phyloP scores from a whole-genome alignment of 2,329 filamentous ascomycete species.

The Colletotrichum paranaense region DNA sequence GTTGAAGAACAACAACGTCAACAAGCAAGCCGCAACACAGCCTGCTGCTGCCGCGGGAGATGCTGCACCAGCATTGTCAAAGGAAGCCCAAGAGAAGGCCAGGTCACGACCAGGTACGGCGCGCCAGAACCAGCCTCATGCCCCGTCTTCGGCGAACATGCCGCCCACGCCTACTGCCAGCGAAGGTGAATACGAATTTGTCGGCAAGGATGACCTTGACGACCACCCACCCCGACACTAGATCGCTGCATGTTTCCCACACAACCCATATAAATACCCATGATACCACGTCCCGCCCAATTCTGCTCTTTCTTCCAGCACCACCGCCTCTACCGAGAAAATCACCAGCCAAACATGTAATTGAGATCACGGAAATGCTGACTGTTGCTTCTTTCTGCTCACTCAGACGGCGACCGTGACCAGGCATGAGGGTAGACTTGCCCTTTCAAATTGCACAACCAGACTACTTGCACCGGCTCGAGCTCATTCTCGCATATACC shows the following conservation, averaged over 20 bases:
- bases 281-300: constrained; percentile 15
- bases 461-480: constrained; percentile 19
- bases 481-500: constrained; percentile 30
- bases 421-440: constrained; percentile 39
- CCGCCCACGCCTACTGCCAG: constrained; percentile 70
- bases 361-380: constrained; percentile 32
- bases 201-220: constrained; percentile 39
- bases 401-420: constrained; percentile 51
- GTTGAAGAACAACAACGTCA: constrained; percentile 58
- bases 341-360: constrained; percentile 7
- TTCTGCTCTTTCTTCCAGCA: background rate
- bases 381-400: constrained; percentile 31
- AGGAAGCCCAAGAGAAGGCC: constrained; percentile 48
- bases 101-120: constrained; percentile 66
- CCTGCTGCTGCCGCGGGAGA: constrained; percentile 37
- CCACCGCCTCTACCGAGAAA: constrained; percentile 8
- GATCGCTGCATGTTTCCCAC: constrained; percentile 12
- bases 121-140: constrained; percentile 60
- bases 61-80: constrained; percentile 39
- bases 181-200: constrained; percentile 67
- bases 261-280: constrained; percentile 27
- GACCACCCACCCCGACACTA: constrained; percentile 33
- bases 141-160: constrained; percentile 66
- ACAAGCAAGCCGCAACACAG: constrained; percentile 37
- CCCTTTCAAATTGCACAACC: constrained; percentile 24